Base-by-base conservation (phyloP, 176 grass and related monocot species). In the Lolium perenne region DNA sequence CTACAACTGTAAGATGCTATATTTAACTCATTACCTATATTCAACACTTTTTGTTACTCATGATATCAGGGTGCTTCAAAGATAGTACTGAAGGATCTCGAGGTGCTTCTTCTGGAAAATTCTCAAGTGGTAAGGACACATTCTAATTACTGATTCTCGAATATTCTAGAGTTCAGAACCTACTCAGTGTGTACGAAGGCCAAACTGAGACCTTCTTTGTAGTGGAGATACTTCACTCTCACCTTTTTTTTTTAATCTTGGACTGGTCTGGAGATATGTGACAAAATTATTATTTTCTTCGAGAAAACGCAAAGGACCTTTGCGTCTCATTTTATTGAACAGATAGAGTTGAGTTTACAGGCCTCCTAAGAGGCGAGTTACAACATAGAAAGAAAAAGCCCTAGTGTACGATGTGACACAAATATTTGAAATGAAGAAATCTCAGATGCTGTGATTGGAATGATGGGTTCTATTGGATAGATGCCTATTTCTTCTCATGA, bases 21-120 rank as follows among this genome's bases (percentile, higher is more conserved):
- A 53, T 50, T 26, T 26, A 58, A 43, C 35, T 56, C 50, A 46
- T 71, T 17, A 54, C 50, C 20, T 83, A 7, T 75, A 51, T 17
- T 75, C 51, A 76, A 76, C 47, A 38, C 17, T 32, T 86, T 79
- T 75, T 11, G 65, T 84, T 84, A 63, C 62, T 58, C 40, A 81
- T 86, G 73, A 56, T 80, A 87, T 77, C 90, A 98, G 95, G 85
- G 40, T 93, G 93, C 95, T 92, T 88, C 95, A 21, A 80, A 20
- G 73, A 63, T 61, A 87, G 87, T 95, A 85, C 80, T 95, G 67
- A 93, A 87, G 62, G 91, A 92, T 86, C 88, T 98, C 61, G 93
- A 95, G 85, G 80, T 9, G 17, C 89, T 98, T 70, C 76, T 98
- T 81, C 69, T 95, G 74, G 91, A 95, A 89, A 92, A 95, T 77